Percentiles rank a stretch among this genome's conserved stretches.
Evolutionary conservation across 495 filamentous ascomycete genomes (phyloP).

Genomic region (Xylaria acuta): DNA sequence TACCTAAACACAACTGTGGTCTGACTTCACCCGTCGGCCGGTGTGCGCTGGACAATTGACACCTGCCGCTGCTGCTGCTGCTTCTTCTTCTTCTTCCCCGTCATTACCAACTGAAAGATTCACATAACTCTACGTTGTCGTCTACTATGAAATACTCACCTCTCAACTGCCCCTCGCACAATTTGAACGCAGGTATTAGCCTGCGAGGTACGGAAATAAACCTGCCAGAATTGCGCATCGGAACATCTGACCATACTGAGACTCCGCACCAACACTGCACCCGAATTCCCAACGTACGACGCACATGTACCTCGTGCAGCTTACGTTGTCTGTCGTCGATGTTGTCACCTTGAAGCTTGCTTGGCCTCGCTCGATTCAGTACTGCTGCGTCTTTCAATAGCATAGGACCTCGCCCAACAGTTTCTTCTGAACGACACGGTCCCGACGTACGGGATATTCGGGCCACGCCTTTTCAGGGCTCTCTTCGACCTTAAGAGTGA

Average conservation of each 20-base stretch:
- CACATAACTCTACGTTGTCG: not conserved
- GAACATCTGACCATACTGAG: conserved; percentile 8
- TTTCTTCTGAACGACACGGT: not conserved
- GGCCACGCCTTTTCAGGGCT: not conserved
- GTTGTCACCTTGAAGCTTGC: conserved; percentile 13
- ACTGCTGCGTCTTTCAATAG: conserved; percentile 7
- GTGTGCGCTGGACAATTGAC: not conserved
- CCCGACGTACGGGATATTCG: not conserved
- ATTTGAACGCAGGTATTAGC: conserved; percentile 3
- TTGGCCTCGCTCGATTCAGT: not conserved
- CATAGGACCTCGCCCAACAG: not conserved
- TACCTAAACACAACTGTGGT: conserved; percentile 19
- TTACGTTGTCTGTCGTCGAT: not conserved
- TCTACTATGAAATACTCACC: conserved; percentile 9
- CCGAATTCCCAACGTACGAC: conserved; percentile 9
- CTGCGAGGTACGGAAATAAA: conserved; percentile 5
- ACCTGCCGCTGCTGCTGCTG: conserved; percentile 6
- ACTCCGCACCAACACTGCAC: conserved; percentile 5
- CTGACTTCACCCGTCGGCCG: conserved; percentile 14
- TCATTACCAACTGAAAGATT: conserved; percentile 3
- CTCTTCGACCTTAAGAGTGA: not conserved
- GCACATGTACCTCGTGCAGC: conserved; percentile 11
- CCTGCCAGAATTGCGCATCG: not conserved
- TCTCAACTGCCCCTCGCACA: not conserved
- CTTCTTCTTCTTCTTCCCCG: not conserved